These are phyloP conservation scores for Paecilomyces formosus DNA, from an alignment of 2,329 filamentous ascomycete genomes.

Conservation along the genomic window DNA sequence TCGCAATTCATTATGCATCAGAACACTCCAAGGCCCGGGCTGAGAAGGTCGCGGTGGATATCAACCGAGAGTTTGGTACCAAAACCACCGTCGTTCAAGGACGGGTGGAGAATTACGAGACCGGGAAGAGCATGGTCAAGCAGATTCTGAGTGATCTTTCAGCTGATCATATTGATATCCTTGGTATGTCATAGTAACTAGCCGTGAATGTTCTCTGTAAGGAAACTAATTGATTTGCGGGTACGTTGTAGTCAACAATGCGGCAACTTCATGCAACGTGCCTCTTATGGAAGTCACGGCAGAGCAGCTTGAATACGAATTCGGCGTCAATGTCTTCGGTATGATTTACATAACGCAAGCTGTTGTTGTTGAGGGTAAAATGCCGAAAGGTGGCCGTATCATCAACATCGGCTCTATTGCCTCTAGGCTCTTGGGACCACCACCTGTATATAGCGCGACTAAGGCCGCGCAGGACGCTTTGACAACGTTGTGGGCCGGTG, in stretches of 20 bases:
- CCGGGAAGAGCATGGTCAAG: slow-evolving; percentile 8
- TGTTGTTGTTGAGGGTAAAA: slow-evolving; percentile 10
- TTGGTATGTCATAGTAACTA: slow-evolving; percentile 9
- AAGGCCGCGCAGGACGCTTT: slow-evolving; percentile 14
- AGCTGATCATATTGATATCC: slow-evolving; percentile 14
- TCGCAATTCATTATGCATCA: slow-evolving; percentile 18
- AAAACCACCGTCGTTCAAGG: slow-evolving; percentile 13
- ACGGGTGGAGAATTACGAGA: slow-evolving; percentile 10
- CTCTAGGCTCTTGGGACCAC: slow-evolving; percentile 15
- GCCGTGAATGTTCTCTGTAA: not conserved
- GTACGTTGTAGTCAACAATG: slow-evolving; percentile 14
- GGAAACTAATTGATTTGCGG: not conserved
- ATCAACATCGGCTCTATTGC: slow-evolving; percentile 26
- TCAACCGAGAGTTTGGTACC: slow-evolving; percentile 7
- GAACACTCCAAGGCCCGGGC: slow-evolving; percentile 10
- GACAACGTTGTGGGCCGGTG: slow-evolving; percentile 8
- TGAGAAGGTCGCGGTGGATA: slow-evolving; percentile 8
- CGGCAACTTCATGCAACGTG: slow-evolving; percentile 6
- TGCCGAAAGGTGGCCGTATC: slow-evolving; percentile 28
- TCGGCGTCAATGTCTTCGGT: slow-evolving; percentile 10
- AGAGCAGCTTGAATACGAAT: slow-evolving; percentile 7
- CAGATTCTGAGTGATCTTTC: slow-evolving; percentile 5
- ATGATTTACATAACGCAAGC: slow-evolving; percentile 12
- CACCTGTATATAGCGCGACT: slow-evolving; percentile 12
- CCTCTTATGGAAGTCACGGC: slow-evolving; percentile 4